phyloP scores from a whole-genome alignment of 2,329 filamentous ascomycete genomes.

The Tolypocladium endophyticum region DNA sequence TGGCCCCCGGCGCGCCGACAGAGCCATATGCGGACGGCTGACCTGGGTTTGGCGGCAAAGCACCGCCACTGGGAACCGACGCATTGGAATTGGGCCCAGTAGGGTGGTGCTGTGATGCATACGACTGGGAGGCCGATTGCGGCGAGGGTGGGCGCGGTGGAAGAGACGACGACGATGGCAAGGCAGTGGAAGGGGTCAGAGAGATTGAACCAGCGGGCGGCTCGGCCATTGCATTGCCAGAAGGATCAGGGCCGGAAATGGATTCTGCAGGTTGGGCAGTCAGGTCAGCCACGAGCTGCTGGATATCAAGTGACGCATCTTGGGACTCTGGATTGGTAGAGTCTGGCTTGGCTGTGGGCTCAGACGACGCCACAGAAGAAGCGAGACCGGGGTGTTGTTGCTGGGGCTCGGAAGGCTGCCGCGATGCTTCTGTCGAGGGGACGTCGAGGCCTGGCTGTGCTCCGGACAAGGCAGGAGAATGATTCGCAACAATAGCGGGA shows the following conservation, averaged over 20 bases:
- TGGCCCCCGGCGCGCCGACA: slow-evolving; percentile 19
- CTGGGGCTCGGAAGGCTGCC: slow-evolving; percentile 11
- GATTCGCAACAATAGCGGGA: slow-evolving; percentile 2
- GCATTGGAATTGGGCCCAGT: slow-evolving; percentile 18
- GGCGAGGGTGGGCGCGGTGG: slow-evolving; percentile 35
- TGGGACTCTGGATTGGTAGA: slow-evolving; percentile 16
- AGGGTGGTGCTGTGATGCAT: slow-evolving; percentile 26
- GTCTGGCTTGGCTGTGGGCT: slow-evolving; percentile 16
- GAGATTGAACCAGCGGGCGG: slow-evolving; percentile 16
- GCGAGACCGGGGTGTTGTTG: slow-evolving; percentile 7
- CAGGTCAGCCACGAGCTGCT: slow-evolving; percentile 30
- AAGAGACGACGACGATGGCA: slow-evolving; percentile 30
- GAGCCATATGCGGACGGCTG: slow-evolving; percentile 22
- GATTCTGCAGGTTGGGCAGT: slow-evolving; percentile 22
- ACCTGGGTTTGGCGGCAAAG: slow-evolving; percentile 19
- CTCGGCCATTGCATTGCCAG: slow-evolving; percentile 13
- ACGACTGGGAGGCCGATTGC: slow-evolving; percentile 24
- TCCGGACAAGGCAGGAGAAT: slow-evolving; percentile 14
- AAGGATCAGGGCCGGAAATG: slow-evolving; percentile 18
- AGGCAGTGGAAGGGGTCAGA: slow-evolving; percentile 18
- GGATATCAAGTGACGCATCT: slow-evolving; percentile 24
- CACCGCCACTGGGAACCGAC: slow-evolving; percentile 13
- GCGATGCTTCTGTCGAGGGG: slow-evolving; percentile 5
- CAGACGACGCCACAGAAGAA: slow-evolving; percentile 10
- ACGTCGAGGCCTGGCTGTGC: slow-evolving; percentile 13